A percentile compares a stretch with the other conserved stretches of the same genome.
phyloP scores from a whole-genome alignment of 768 basidiomycete species.

The Podaxis mareebaensis region DNA sequence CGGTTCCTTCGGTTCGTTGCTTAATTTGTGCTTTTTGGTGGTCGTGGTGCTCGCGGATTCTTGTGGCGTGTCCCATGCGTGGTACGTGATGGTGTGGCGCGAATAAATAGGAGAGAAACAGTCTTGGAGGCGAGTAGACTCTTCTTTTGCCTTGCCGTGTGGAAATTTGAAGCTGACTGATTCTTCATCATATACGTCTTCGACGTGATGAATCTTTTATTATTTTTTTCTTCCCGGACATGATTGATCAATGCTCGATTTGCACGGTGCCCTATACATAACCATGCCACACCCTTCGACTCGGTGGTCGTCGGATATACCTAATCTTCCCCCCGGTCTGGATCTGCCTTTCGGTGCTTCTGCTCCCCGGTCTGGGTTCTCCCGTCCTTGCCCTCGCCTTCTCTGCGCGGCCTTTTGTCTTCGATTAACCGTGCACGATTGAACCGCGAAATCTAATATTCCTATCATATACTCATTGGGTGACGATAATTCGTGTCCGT shows the following conservation, averaged over 20 bases:
- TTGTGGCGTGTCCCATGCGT: background rate
- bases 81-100: background rate
- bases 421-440: background rate
- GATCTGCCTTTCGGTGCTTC: background rate
- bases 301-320: too few relatives aligned
- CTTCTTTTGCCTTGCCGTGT: background rate
- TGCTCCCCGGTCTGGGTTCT: background rate
- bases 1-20: background rate
- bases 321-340: too few relatives aligned
- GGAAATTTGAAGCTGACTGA: background rate
- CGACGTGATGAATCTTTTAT: background rate
- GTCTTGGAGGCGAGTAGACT: conserved; percentile 65
- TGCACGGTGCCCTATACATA: background rate
- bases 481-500: conserved; percentile 3
- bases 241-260: background rate
- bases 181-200: background rate
- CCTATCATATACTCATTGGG: background rate
- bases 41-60: background rate
- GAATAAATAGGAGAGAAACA: conserved; percentile 69
- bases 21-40: background rate
- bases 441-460: background rate
- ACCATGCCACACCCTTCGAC: too few relatives aligned
- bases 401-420: background rate
- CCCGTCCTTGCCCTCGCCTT: background rate
- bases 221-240: background rate